Conservation (phyloP, 495 filamentous ascomycete genomes). For the Margaritispora aquatica region DNA sequence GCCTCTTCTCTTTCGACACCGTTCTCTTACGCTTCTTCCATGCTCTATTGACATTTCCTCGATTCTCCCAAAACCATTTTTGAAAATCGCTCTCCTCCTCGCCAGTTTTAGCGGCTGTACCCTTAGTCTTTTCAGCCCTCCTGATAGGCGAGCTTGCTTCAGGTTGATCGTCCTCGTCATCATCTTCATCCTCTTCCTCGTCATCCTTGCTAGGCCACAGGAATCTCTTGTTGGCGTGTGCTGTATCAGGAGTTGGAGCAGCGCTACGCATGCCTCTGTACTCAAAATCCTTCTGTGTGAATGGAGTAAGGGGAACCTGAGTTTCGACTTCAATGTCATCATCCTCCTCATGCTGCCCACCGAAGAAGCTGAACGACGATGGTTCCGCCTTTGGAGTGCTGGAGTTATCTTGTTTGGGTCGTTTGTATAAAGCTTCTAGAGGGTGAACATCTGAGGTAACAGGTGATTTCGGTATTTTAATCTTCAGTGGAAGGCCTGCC, state of each 20-base stretch:
- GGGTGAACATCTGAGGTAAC: slow-evolving; percentile 15
- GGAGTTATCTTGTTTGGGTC: slow-evolving; percentile 56
- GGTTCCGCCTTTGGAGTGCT: slow-evolving; percentile 20
- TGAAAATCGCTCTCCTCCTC: slow-evolving; percentile 60
- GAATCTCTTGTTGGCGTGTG: slow-evolving; percentile 53
- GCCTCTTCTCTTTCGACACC: slow-evolving; percentile 77
- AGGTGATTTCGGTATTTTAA: slow-evolving; percentile 40
- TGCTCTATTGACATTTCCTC: slow-evolving; percentile 81
- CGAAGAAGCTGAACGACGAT: slow-evolving; percentile 46
- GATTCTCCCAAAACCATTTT: slow-evolving; percentile 88
- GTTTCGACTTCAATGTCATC: slow-evolving; percentile 42
- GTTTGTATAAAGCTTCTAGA: slow-evolving; percentile 34
- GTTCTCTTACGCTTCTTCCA: slow-evolving; percentile 86
- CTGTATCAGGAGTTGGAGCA: slow-evolving; percentile 91
- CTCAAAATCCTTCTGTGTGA: slow-evolving; percentile 70
- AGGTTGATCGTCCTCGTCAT: slow-evolving; percentile 33
- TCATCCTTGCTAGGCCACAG: slow-evolving; percentile 39
- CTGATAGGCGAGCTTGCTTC: slow-evolving; percentile 26
- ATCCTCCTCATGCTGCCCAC: slow-evolving; percentile 38
- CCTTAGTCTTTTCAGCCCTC: slow-evolving; percentile 11
- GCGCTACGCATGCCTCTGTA: slow-evolving; percentile 69
- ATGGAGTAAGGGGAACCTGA: slow-evolving; percentile 68
- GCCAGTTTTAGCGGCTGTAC: slow-evolving; percentile 26
- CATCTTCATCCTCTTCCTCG: slow-evolving; percentile 31
- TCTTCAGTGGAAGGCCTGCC: slow-evolving; percentile 38